A percentile compares a stretch with the other conserved stretches of the same genome.
phyloP scores from a whole-genome alignment of 2,329 filamentous ascomycete species.

The Penicillium sp. region DNA sequence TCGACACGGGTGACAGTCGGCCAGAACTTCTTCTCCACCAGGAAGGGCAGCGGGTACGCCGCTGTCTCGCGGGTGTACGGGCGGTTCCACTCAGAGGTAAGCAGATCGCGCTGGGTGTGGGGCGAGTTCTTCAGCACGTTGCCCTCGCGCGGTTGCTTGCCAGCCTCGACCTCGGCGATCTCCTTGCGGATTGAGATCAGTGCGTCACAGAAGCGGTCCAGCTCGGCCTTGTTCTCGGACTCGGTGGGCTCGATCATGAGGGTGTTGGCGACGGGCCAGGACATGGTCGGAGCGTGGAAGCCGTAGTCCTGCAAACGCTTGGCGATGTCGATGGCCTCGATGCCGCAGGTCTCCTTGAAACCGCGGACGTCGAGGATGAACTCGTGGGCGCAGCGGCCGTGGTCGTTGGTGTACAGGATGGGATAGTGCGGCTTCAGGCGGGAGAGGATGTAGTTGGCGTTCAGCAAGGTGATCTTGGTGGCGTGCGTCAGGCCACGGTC shows the following conservation, averaged over 20 bases:
- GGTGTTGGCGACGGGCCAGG: slow-evolving; percentile 91
- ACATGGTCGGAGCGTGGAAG: slow-evolving; percentile 97
- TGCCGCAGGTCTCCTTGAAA: slow-evolving; percentile 78
- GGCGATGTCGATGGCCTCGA: slow-evolving; percentile 93
- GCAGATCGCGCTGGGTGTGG: slow-evolving; percentile 79
- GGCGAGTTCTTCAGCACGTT: slow-evolving; percentile 91
- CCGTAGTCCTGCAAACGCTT: slow-evolving; percentile 97
- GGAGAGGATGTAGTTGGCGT: slow-evolving; percentile 94
- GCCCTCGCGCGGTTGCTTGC: slow-evolving; percentile 69
- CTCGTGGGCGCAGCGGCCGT: slow-evolving; percentile 90
- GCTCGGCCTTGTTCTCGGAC: slow-evolving; percentile 86
- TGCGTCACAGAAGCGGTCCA: slow-evolving; percentile 91
- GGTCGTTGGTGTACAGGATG: slow-evolving; percentile 89
- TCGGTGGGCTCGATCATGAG: slow-evolving; percentile 98
- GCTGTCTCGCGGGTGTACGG: slow-evolving; percentile 79
- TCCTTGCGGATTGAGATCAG: slow-evolving; percentile 83
- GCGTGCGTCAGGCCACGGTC: slow-evolving; percentile 79
- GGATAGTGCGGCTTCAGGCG: slow-evolving; percentile 82
- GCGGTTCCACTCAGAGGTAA: slow-evolving; percentile 77
- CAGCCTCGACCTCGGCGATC: slow-evolving; percentile 80
- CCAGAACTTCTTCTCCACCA: slow-evolving; percentile 98
- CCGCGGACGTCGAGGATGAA: slow-evolving; percentile 90
- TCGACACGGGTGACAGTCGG: slow-evolving; percentile 82
- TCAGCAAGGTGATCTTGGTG: slow-evolving; percentile 89
- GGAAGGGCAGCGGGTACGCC: slow-evolving; percentile 78